A percentile compares a stretch with the other conserved stretches of the same genome.
Evolutionary conservation across 2,329 filamentous ascomycete genomes (phyloP).

Genomic region (Aspergillus costaricaensis): DNA sequence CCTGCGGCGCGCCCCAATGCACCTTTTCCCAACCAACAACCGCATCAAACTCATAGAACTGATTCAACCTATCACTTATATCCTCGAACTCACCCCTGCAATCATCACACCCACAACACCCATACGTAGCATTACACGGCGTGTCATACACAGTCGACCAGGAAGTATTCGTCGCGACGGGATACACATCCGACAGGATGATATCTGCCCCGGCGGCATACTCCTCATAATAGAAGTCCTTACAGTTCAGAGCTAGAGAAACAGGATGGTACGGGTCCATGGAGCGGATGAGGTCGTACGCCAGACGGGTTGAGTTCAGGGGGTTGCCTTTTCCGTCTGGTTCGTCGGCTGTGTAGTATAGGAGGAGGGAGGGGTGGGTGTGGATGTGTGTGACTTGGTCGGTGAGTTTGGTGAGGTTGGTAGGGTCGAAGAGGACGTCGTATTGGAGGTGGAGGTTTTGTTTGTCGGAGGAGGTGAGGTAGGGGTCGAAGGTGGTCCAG

Average conservation of each 20-base stretch:
- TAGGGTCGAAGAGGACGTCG: neutral
- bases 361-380: constrained; percentile 3
- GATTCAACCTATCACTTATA: neutral
- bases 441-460: neutral
- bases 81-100: neutral
- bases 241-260: neutral
- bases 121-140: constrained; percentile 3
- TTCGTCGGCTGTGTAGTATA: neutral
- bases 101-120: constrained; percentile 5
- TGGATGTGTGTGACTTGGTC: neutral
- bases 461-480: neutral
- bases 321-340: neutral
- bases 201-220: constrained; percentile 2
- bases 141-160: neutral
- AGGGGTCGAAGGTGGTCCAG: neutral
- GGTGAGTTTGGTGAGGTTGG: neutral
- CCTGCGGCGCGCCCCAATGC: constrained; percentile 6
- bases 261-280: neutral
- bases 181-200: constrained; percentile 1
- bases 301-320: neutral
- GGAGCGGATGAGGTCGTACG: neutral
- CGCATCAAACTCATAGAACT: neutral
- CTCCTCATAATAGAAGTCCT: neutral
- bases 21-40: neutral
- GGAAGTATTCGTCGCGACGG: neutral